phyloP scores from a whole-genome alignment of 305 asterid genomes.

The Fraxinus baroniana region DNA sequence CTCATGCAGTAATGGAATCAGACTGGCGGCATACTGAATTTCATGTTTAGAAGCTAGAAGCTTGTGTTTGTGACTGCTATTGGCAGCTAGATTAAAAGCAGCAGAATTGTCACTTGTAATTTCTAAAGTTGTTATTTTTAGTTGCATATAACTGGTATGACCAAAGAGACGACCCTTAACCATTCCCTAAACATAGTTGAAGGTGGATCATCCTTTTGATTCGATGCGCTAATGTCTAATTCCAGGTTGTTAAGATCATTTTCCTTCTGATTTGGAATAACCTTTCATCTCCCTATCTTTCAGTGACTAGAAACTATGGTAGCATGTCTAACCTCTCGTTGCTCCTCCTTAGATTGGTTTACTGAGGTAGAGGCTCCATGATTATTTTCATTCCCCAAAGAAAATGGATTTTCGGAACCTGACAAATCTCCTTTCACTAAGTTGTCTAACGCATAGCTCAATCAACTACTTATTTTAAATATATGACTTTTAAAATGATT shows the following conservation, averaged over 20 bases:
- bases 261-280: background rate
- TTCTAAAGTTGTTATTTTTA: background rate
- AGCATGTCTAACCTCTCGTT: background rate
- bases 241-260: background rate
- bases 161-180: background rate
- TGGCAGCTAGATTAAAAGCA: background rate
- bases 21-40: background rate
- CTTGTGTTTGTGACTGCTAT: background rate
- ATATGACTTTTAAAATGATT: background rate
- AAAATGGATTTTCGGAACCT: background rate
- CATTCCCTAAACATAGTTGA: background rate
- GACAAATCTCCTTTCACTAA: background rate
- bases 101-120: background rate
- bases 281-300: background rate
- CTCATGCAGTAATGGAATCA: background rate
- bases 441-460: background rate
- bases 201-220: background rate
- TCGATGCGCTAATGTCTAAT: background rate
- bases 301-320: background rate
- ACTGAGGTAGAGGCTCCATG: background rate
- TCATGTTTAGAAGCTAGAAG: background rate
- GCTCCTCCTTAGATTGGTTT: background rate
- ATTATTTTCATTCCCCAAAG: background rate
- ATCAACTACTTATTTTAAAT: background rate
- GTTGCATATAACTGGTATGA: background rate